Evolutionary conservation across 2,329 filamentous ascomycete species (phyloP), one percentile per base, ranked within the genome.

Genomic region (Magnaporthales sp.): DNA sequence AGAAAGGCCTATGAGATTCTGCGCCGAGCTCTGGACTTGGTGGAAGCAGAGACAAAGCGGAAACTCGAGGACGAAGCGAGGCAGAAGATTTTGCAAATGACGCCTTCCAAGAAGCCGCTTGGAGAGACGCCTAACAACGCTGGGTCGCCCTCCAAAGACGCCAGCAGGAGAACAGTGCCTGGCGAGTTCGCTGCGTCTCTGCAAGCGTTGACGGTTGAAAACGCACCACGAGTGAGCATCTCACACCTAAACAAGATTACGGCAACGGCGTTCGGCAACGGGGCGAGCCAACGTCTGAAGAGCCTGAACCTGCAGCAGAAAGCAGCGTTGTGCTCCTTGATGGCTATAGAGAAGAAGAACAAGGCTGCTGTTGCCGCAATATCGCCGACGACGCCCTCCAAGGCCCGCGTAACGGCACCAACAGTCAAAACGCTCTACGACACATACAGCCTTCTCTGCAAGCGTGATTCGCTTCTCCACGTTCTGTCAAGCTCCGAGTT

Each of bases 1-100:
- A 91, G 95, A 68, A 97, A 96, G 77, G 94, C 93, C 0, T 97
- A 98, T 73, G 94, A 97, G 76, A 92, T 99, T 68, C 93, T 94
- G 76, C 90, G 92, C 62, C 88, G 92, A 66, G 92, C 93, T 3
- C 88, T 99, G 67, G 94, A 98, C 76, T 80, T 97, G 26, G 88
- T 97, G 63, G 95, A 98, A 77, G 83, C 86, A 65, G 94, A 98
- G 77, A 94, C 91, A 1, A 87, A 88, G 67, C 83, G 88, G 69
- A 92, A 90, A 74, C 85, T 93, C 69, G 86, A 90, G 69, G 87
- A 89, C 69, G 85, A 80, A 71, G 81, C 80, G 68, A 81, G 83
- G 66, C 86, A 88, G 69, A 79, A 80, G 56, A 77, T 85, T 8
- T 75, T 89, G 13, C 83, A 85, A 38, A 81, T 85, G 68, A 89